Evolutionary conservation across 441 rosid genomes (phyloP).

Genomic region (Syzygium malaccense): DNA sequence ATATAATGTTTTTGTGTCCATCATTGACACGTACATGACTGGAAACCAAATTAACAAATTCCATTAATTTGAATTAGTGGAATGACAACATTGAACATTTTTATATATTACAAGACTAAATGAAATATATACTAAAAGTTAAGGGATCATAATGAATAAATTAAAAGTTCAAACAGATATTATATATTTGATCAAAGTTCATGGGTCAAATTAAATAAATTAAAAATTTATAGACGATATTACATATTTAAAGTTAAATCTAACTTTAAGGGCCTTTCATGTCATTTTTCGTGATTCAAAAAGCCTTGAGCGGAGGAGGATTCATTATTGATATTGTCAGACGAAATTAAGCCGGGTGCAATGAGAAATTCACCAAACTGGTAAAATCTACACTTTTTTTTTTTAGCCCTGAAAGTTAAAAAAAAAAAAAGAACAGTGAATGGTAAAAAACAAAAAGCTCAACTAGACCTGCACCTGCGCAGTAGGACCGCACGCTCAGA

Average conservation of each 20-base stretch:
- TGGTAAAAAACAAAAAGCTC: neutral
- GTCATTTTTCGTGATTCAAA: neutral
- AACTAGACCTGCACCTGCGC: neutral
- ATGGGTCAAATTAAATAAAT: too few species aligned
- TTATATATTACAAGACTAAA: fast-evolving
- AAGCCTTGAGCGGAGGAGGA: neutral
- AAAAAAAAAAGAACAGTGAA: neutral
- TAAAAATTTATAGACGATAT: fast-evolving
- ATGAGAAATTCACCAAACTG: neutral
- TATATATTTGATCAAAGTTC: too few species aligned
- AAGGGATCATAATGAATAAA: fast-evolving
- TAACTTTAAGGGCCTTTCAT: neutral
- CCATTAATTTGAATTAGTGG: fast-evolving
- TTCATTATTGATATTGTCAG: neutral
- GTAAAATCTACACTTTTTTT: neutral
- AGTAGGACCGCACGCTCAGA: neutral
- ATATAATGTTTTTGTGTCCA: neutral
- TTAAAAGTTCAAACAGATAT: neutral
- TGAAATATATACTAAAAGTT: neutral
- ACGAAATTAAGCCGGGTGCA: neutral
- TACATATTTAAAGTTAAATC: too few species aligned
- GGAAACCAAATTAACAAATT: neutral
- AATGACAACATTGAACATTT: neutral
- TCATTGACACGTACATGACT: neutral
- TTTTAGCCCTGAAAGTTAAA: neutral